Conservation (phyloP, 2,329 filamentous ascomycete genomes). For the Neofusicoccum sp. region DNA sequence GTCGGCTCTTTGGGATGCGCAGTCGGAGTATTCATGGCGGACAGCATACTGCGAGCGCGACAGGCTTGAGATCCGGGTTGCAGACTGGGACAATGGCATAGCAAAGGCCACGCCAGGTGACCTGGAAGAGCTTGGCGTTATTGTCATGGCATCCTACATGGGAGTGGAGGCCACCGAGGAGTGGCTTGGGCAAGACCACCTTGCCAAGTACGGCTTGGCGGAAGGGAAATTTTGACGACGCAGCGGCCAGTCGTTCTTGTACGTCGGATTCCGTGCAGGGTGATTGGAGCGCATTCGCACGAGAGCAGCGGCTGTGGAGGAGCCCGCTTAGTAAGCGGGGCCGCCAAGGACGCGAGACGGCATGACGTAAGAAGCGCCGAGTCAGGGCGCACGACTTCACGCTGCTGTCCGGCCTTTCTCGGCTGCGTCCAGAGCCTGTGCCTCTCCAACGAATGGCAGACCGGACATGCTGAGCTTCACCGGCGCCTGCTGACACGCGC, state of each 20-base stretch:
- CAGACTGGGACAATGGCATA: constrained; percentile 19
- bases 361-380: background rate
- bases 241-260: no score
- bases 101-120: constrained; percentile 18
- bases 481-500: background rate
- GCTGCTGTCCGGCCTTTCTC: background rate
- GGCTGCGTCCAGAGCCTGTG: background rate
- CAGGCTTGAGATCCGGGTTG: constrained; percentile 11
- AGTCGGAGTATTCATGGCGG: constrained; percentile 19
- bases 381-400: background rate
- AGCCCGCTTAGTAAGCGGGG: no score
- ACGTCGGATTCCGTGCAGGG: no score
- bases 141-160: constrained; percentile 22
- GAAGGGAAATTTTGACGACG: background rate
- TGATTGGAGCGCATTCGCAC: no score
- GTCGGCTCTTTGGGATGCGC: constrained; percentile 20
- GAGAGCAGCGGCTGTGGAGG: no score
- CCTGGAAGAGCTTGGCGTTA: constrained; percentile 23
- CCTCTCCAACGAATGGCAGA: background rate
- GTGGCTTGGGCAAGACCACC: constrained; percentile 18
- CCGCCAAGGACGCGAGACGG: background rate
- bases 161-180: constrained; percentile 14
- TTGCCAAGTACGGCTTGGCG: background rate
- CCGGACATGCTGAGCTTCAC: background rate
- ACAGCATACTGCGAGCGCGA: constrained; percentile 16